These are phyloP conservation scores for Paramecium sonneborni DNA, from an alignment of 73 alveolate species.

Conservation along the genomic window DNA sequence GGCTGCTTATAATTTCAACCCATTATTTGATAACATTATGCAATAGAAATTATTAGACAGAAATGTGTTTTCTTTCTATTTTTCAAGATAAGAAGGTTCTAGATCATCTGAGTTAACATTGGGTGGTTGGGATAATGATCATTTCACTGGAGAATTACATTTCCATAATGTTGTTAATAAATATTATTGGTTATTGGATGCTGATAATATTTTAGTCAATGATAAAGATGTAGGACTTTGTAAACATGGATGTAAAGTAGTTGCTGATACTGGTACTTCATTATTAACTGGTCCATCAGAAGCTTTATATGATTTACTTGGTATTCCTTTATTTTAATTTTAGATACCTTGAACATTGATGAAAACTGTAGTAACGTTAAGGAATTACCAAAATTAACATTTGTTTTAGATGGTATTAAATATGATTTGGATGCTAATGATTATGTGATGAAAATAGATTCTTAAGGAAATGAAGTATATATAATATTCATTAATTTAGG, in stretches of 20 bases:
- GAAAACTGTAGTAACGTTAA: slow-evolving; percentile 70
- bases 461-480: slow-evolving; percentile 51
- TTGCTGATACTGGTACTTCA: slow-evolving; percentile 88
- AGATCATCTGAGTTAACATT: slow-evolving; percentile 76
- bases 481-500: neutral
- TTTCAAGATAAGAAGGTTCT: slow-evolving; percentile 66
- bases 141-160: slow-evolving; percentile 74
- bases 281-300: slow-evolving; percentile 81
- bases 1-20: slow-evolving; percentile 73
- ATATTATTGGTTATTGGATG: slow-evolving; percentile 74
- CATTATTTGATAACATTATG: slow-evolving; percentile 79
- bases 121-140: slow-evolving; percentile 76
- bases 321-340: neutral
- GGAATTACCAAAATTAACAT: slow-evolving; percentile 76
- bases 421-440: slow-evolving; percentile 61
- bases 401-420: slow-evolving; percentile 78
- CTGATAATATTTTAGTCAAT: slow-evolving; percentile 76
- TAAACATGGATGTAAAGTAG: slow-evolving; percentile 74
- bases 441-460: slow-evolving; percentile 58
- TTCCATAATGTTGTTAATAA: slow-evolving; percentile 78
- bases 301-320: slow-evolving; percentile 46
- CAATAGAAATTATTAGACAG: slow-evolving; percentile 68
- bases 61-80: slow-evolving; percentile 81
- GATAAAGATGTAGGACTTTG: slow-evolving; percentile 76
- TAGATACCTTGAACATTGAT: slow-evolving; percentile 49